phyloP scores from a whole-genome alignment of 1,284 basidiomycete species.

The Pterulicium gracile region DNA sequence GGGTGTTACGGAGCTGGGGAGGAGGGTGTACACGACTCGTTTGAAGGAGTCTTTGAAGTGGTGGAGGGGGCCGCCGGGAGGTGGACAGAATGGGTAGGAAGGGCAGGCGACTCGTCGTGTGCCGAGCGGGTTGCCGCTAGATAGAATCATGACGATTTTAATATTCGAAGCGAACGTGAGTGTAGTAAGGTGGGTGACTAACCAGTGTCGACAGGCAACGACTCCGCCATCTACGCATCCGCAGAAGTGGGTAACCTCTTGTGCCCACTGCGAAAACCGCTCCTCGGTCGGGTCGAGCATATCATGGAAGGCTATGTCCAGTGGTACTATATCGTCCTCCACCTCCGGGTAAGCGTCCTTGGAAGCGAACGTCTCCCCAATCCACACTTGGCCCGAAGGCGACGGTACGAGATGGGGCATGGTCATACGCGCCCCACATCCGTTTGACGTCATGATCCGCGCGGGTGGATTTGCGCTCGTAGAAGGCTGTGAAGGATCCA shows the following conservation, averaged over 20 bases:
- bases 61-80: constrained; percentile 27
- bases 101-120: constrained; percentile 47
- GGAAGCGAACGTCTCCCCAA: background rate
- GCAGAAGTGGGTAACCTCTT: background rate
- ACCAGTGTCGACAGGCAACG: constrained; percentile 54
- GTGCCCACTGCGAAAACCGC: background rate
- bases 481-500: constrained; percentile 19
- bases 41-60: constrained; percentile 12
- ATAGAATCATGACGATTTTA: constrained; percentile 7
- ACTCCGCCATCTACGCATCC: background rate
- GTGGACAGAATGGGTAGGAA: constrained; percentile 31
- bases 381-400: background rate
- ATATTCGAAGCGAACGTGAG: constrained; percentile 4
- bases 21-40: constrained; percentile 35
- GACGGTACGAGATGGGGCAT: constrained; percentile 34
- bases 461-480: constrained; percentile 8
- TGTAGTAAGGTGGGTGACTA: constrained; percentile 15
- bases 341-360: no score
- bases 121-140: constrained; percentile 52
- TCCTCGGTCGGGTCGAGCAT: background rate
- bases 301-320: background rate
- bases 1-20: constrained; percentile 29
- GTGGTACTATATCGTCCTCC: background rate
- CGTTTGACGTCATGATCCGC: constrained; percentile 27
- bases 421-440: constrained; percentile 52